Base-by-base conservation (phyloP, 345 rosid species). In the Odontarrhena argentea region DNA sequence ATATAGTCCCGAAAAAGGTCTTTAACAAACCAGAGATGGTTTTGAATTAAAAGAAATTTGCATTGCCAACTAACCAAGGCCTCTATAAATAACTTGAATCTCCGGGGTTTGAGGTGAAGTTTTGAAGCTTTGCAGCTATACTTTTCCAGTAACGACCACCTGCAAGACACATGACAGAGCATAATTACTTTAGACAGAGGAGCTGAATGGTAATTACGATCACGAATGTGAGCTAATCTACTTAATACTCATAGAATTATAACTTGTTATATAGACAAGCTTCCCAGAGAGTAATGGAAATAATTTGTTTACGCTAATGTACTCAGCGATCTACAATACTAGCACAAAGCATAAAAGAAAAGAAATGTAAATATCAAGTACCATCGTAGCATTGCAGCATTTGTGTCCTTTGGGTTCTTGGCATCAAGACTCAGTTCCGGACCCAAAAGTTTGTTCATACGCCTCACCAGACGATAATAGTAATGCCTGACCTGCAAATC, bases 331-430 rank as follows among this genome's bases (percentile, higher is more conserved):
- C 36, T 58, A 61, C 13, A 45, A 43, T 36, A 42, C 5, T 38
- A 55, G 26, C 54, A 41, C 42, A 74, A 9, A 51, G 56, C 13
- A 24, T 37, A 73, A 55, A 4, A 40, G 40, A 56, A 40, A 68
- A 61, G 3, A 59, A 11, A 49, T 34, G 35, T 44, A 35, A 2
- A 9, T 7, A 6, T 30, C 11, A 47, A 65, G 77, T 85, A 95
- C 99, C 99, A 95, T 85, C 96, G 87, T 73, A 95, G 90, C 97
- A 95, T 91, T 9, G 99, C 98, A 61, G 96, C 89, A 82, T 95
- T 95, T 46, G 98, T 95, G 62, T 95, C 99, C 80, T 95, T 95
- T 2, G 98, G 93, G 71, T 95, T 87, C 76, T 95, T 95, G 30
- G 99, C 97, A 81, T 95, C 98, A 46, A 95, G 84, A 76, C 85